Conservation (phyloP, 2,329 filamentous ascomycete genomes). For the Claviceps spartinae region DNA sequence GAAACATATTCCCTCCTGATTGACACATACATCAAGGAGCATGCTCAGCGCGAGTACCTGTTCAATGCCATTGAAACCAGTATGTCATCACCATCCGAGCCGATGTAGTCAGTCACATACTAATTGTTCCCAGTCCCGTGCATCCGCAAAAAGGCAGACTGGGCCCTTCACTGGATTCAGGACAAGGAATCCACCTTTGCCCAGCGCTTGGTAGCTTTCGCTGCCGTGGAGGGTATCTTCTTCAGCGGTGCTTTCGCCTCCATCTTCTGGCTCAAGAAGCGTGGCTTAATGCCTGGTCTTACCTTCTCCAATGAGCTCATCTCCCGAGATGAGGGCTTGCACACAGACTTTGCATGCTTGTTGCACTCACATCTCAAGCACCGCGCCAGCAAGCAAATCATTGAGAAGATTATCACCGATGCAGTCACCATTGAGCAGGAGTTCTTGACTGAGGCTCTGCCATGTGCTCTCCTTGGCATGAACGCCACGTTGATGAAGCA, state of each 20-base stretch:
- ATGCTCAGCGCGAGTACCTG: conserved; percentile 80
- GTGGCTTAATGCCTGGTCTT: conserved; percentile 93
- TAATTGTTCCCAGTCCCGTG: conserved; percentile 54
- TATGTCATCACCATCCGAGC: conserved; percentile 30
- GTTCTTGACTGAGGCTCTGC: conserved; percentile 91
- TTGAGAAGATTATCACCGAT: conserved; percentile 83
- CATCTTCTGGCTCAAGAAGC: conserved; percentile 99
- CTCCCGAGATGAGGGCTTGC: conserved; percentile 96
- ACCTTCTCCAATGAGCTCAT: conserved; percentile 99
- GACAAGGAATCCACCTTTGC: conserved; percentile 92
- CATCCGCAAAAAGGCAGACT: conserved; percentile 97
- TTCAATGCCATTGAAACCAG: conserved; percentile 99
- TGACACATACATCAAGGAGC: conserved; percentile 98
- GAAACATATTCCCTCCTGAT: conserved; percentile 99
- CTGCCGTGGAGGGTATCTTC: conserved; percentile 98
- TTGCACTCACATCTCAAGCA: conserved; percentile 95
- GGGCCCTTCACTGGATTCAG: conserved; percentile 89
- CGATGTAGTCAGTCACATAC: conserved; percentile 1
- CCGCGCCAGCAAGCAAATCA: conserved; percentile 68
- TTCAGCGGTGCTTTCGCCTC: conserved; percentile 97
- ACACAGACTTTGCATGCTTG: conserved; percentile 97
- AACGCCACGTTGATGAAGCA: conserved; percentile 96
- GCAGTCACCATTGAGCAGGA: conserved; percentile 93
- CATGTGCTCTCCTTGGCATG: conserved; percentile 90
- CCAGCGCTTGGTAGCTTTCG: conserved; percentile 89